Conservation (phyloP, 2,329 filamentous ascomycete species). For the Ophiostoma sp. region DNA sequence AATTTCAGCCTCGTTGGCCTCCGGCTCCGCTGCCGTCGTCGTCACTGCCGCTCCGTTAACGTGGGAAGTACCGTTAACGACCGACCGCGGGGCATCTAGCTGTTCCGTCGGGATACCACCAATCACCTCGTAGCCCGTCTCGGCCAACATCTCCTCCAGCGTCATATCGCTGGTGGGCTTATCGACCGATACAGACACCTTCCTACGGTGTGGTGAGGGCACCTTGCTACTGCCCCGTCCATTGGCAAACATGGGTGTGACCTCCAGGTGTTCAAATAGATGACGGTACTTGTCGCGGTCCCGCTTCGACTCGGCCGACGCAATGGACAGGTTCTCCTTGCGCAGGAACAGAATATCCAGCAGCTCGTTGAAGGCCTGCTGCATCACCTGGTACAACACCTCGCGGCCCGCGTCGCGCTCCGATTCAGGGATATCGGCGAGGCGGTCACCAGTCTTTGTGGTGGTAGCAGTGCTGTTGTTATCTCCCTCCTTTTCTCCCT, state of each 20-base stretch:
- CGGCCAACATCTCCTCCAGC: slow-evolving; percentile 45
- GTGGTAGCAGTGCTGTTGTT: slow-evolving; percentile 44
- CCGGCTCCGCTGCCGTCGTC: not conserved
- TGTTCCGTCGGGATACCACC: slow-evolving; percentile 31
- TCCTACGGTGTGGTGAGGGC: not conserved
- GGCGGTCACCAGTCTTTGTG: slow-evolving; percentile 44
- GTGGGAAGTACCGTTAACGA: not conserved
- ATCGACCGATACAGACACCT: slow-evolving; percentile 12
- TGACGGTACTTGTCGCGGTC: slow-evolving; percentile 59
- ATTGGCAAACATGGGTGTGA: slow-evolving; percentile 30
- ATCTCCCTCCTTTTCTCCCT: slow-evolving; percentile 64
- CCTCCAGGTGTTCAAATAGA: slow-evolving; percentile 48
- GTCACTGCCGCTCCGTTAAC: not conserved
- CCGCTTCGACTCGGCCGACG: slow-evolving; percentile 62
- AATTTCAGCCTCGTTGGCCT: slow-evolving; percentile 3
- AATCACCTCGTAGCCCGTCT: slow-evolving; percentile 47
- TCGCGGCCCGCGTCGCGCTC: slow-evolving; percentile 84
- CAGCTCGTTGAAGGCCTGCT: slow-evolving; percentile 90
- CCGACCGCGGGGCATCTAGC: not conserved
- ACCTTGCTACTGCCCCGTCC: not conserved
- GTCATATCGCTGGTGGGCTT: slow-evolving; percentile 36
- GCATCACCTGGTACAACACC: slow-evolving; percentile 85
- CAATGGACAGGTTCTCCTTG: slow-evolving; percentile 74
- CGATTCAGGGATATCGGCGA: slow-evolving; percentile 75
- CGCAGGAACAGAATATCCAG: slow-evolving; percentile 82